A percentile compares a stretch with the other conserved stretches of the same genome.
Evolutionary conservation across 805 yeast species (phyloP).

Genomic region (Wickerhamomyces mucosus): DNA sequence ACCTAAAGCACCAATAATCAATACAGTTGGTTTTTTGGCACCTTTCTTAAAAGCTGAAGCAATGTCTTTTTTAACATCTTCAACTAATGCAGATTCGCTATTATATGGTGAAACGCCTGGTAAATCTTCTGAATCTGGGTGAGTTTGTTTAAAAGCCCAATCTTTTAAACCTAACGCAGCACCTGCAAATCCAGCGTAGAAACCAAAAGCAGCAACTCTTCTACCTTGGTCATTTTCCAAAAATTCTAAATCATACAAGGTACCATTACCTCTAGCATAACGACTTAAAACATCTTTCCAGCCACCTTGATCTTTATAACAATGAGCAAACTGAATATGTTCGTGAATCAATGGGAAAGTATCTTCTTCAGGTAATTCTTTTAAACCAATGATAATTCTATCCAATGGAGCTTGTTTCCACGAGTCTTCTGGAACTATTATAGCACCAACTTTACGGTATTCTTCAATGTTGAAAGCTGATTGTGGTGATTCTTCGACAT

Average conservation of each 20-base stretch:
- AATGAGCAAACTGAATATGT: slow-evolving; percentile 98
- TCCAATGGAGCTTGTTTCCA: slow-evolving; percentile 91
- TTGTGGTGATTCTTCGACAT: slow-evolving; percentile 80
- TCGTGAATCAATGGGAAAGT: slow-evolving; percentile 89
- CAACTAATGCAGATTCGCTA: slow-evolving; percentile 65
- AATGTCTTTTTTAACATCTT: slow-evolving; percentile 56
- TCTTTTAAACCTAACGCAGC: slow-evolving; percentile 93
- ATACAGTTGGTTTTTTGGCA: slow-evolving; percentile 63
- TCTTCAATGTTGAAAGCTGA: slow-evolving; percentile 72
- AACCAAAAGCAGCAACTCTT: slow-evolving; percentile 99
- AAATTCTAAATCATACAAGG: slow-evolving; percentile 88
- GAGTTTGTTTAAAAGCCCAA: slow-evolving; percentile 87
- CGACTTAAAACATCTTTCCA: slow-evolving; percentile 88
- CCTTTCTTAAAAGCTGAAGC: slow-evolving; percentile 49
- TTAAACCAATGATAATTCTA: slow-evolving; percentile 84
- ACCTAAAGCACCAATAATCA: slow-evolving; percentile 95
- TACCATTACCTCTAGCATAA: slow-evolving; percentile 88
- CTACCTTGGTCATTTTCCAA: slow-evolving; percentile 90
- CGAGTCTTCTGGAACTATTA: slow-evolving; percentile 84
- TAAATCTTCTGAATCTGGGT: slow-evolving; percentile 56
- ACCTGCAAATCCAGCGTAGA: slow-evolving; percentile 99
- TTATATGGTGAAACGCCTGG: slow-evolving; percentile 78
- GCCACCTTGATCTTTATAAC: slow-evolving; percentile 95
- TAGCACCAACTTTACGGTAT: slow-evolving; percentile 74
- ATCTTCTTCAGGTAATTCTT: slow-evolving; percentile 87